Conservation (phyloP, 2,329 filamentous ascomycete species). For the Nigrograna mackinnonii region DNA sequence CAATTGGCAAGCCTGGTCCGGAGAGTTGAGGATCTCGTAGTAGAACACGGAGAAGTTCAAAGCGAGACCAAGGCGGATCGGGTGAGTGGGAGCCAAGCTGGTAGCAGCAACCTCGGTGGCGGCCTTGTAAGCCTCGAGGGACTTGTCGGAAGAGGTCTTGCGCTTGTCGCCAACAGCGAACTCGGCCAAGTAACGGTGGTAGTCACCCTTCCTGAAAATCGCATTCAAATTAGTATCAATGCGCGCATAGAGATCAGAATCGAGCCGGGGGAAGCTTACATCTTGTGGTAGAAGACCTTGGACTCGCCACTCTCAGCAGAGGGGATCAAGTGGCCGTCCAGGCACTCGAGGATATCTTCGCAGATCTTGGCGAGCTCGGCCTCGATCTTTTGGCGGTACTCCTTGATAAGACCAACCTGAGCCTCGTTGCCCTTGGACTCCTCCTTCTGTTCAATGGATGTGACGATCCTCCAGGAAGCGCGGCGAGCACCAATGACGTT, state of each 20-base stretch:
- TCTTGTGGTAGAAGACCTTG: slow-evolving; percentile 99
- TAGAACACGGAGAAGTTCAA: slow-evolving; percentile 99
- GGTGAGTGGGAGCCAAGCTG: slow-evolving; percentile 88
- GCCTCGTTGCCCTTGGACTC: slow-evolving; percentile 96
- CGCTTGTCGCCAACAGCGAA: slow-evolving; percentile 93
- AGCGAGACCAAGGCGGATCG: slow-evolving; percentile 88
- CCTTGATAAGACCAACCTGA: slow-evolving; percentile 90
- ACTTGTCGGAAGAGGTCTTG: slow-evolving; percentile 91
- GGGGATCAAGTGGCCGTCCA: slow-evolving; percentile 91
- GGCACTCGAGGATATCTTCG: slow-evolving; percentile 93
- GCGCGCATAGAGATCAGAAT: no score
- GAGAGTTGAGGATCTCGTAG: slow-evolving; percentile 99
- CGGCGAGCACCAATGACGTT: slow-evolving; percentile 96
- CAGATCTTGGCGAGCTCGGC: slow-evolving; percentile 95
- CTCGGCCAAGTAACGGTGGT: slow-evolving; percentile 98
- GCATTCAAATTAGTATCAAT: no score
- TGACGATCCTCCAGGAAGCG: slow-evolving; percentile 98
- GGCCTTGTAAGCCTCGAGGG: slow-evolving; percentile 95
- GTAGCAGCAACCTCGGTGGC: slow-evolving; percentile 89
- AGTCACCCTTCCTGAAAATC: slow-evolving; percentile 99
- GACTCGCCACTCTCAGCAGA: slow-evolving; percentile 95
- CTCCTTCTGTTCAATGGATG: slow-evolving; percentile 99
- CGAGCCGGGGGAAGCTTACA: slow-evolving; percentile 59
- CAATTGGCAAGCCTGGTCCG: slow-evolving; percentile 96
- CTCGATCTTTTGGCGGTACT: slow-evolving; percentile 99